phyloP scores from a whole-genome alignment of 371 early-diverging fungal species.

The Lichtheimia hyalospora region DNA sequence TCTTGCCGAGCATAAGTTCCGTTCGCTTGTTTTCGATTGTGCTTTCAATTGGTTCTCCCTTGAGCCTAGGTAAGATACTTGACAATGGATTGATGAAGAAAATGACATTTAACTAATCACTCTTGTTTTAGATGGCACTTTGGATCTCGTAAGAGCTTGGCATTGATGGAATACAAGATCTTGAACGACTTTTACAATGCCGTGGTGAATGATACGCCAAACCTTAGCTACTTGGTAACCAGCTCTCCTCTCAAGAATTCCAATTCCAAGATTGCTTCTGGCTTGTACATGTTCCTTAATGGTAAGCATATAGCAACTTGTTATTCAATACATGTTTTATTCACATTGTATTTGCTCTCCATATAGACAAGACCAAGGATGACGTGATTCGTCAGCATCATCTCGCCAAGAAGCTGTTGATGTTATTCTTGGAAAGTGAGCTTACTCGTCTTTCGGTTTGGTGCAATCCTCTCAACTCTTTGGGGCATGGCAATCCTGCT shows the following conservation, averaged over 20 bases:
- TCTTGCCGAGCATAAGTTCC: slow-evolving; percentile 62
- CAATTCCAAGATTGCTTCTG: slow-evolving; percentile 36
- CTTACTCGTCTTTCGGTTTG: slow-evolving; percentile 79
- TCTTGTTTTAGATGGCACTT: slow-evolving; percentile 53
- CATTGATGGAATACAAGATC: slow-evolving; percentile 65
- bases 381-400: slow-evolving; percentile 32
- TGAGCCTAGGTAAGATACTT: slow-evolving; percentile 56
- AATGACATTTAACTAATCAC: neutral
- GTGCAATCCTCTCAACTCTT: slow-evolving; percentile 68
- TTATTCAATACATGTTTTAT: neutral
- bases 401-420: slow-evolving; percentile 52
- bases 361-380: slow-evolving; percentile 38
- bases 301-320: slow-evolving; percentile 14
- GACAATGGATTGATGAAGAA: neutral
- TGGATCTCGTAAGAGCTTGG: slow-evolving; percentile 68
- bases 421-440: slow-evolving; percentile 88
- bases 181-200: slow-evolving; percentile 68
- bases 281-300: slow-evolving; percentile 45
- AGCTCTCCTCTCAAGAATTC: slow-evolving; percentile 44
- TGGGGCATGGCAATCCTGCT: slow-evolving; percentile 44
- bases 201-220: slow-evolving; percentile 67
- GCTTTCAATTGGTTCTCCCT: slow-evolving; percentile 78
- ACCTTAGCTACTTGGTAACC: slow-evolving; percentile 50
- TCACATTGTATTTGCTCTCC: neutral
- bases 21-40: slow-evolving; percentile 60